Base-by-base conservation (phyloP, 768 basidiomycete species). In the Agrocybe pediades region DNA sequence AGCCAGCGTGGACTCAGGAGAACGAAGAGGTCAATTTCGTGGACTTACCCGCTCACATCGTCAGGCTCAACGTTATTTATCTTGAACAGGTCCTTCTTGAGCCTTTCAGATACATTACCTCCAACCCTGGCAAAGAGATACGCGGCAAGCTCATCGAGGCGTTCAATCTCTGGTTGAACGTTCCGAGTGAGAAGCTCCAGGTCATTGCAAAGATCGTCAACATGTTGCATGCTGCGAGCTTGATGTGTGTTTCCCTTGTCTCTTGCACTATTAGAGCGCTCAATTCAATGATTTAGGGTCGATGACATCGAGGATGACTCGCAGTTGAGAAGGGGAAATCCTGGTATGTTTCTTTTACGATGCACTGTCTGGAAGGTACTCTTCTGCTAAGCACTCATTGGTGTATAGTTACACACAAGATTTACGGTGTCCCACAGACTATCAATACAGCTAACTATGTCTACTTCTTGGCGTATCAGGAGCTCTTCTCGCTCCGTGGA, bases 381-480 rank as follows among this genome's bases (percentile, higher is more conserved):
- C 17, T 42, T 21, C 24, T 39, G 41, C 39, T n/a, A 7, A 6
- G 15, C n/a, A 6, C n/a, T 36, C n/a, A 15, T 13, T 5, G 27
- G 26, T 41, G n/a, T 53, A 1, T 57, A 87, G 95, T 95, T 20
- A 85, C 92, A 0, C 95, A 99, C 74, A 92, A 92, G 74, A 96
- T 99, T 60, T 99, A 96, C 62, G 96, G 96, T 1, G 74, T 97
- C 2, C 93, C 96, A 0, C 96, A 98, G 66, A 97, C 96, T 0
- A 95, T 99, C 73, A 99, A 99, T 67, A 86, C 89, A 0, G 96
- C 96, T 0, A 98, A 97, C 65, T 98, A 98, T 59, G 93, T 95
- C 24, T 98, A 96, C 66, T 99, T 98, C 65, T 82, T 93, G 40
- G 96, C 95, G 0, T 95, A 88, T 66, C 82, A 93, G 60, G 91